These are phyloP conservation scores for Scopulariopsis brevicaulis DNA, from an alignment of 2,329 filamentous ascomycete genomes.

Conservation along the genomic window DNA sequence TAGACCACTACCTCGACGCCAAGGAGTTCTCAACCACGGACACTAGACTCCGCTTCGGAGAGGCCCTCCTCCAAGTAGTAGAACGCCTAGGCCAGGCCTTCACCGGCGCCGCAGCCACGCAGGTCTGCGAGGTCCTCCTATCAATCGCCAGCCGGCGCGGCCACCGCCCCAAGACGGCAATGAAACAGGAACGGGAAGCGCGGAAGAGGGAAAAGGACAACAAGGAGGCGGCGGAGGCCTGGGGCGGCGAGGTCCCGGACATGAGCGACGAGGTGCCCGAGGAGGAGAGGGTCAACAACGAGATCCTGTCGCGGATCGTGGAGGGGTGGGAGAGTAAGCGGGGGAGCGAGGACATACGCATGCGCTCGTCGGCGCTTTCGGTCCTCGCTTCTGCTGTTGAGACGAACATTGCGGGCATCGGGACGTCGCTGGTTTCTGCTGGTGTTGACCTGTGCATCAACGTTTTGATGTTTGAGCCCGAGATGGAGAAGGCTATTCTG, in stretches of 20 bases:
- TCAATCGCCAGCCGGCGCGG: conserved; percentile 53
- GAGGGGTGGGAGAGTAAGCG: conserved; percentile 55
- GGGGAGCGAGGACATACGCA: conserved; percentile 57
- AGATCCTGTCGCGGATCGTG: conserved; percentile 46
- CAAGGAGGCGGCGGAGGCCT: conserved; percentile 38
- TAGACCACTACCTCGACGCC: conserved; percentile 57
- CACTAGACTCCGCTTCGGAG: conserved; percentile 55
- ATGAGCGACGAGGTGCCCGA: conserved; percentile 31
- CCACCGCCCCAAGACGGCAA: conserved; percentile 45
- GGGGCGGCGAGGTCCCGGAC: conserved; percentile 40
- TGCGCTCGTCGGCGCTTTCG: conserved; percentile 58
- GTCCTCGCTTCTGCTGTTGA: conserved; percentile 51
- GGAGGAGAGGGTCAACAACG: conserved; percentile 32
- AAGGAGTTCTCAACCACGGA: conserved; percentile 48
- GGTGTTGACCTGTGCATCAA: conserved; percentile 52
- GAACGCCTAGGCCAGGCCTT: conserved; percentile 47
- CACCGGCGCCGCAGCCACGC: conserved; percentile 35
- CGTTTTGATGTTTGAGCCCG: conserved; percentile 50
- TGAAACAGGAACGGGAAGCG: conserved; percentile 39
- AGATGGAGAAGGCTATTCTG: conserved; percentile 50
- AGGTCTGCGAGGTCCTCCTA: conserved; percentile 47
- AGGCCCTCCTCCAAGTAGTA: conserved; percentile 54
- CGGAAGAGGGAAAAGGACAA: conserved; percentile 33
- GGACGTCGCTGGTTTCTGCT: conserved; percentile 36
- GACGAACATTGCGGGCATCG: conserved; percentile 44